Percentiles rank a stretch among this genome's conserved stretches.
Evolutionary conservation across 331 rosid genomes (phyloP).

Genomic region (Prunus yedoensis): DNA sequence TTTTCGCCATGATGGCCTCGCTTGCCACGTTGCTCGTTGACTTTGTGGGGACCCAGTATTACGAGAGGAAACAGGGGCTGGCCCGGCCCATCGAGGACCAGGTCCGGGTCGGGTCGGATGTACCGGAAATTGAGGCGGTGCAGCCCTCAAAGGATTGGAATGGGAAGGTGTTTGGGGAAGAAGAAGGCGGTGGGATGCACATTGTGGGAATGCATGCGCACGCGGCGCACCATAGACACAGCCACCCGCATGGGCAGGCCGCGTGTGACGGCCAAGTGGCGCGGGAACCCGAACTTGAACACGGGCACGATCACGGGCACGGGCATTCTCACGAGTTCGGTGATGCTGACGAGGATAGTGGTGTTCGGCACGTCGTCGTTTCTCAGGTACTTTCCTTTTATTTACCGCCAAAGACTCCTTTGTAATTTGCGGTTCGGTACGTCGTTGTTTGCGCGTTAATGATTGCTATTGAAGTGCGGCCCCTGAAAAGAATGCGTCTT

Average conservation of each 20-base stretch:
- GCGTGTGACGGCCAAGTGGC: conserved; percentile 50
- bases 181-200: conserved; percentile 92
- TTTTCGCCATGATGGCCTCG: conserved; percentile 87
- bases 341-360: conserved; percentile 41
- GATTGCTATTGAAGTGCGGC: neutral
- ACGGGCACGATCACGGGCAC: conserved; percentile 31
- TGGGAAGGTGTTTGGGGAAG: conserved; percentile 79
- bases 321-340: conserved; percentile 45
- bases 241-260: conserved; percentile 63
- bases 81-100: conserved; percentile 34
- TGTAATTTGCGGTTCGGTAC: neutral
- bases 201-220: conserved; percentile 99
- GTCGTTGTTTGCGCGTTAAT: conserved; percentile 7
- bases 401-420: too few relatives aligned
- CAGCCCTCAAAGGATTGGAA: conserved; percentile 25
- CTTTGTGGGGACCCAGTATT: conserved; percentile 85
- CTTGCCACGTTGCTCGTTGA: conserved; percentile 78
- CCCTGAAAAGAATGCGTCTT: neutral
- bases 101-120: conserved; percentile 42
- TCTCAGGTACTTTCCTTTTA: conserved; percentile 60
- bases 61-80: conserved; percentile 72
- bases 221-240: conserved; percentile 81
- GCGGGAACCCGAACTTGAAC: conserved; percentile 7
- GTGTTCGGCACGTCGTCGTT: conserved; percentile 80
- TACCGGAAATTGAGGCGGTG: conserved; percentile 24